phyloP scores from a whole-genome alignment of 2,329 filamentous ascomycete species.

The Hypomyces rosellus region DNA sequence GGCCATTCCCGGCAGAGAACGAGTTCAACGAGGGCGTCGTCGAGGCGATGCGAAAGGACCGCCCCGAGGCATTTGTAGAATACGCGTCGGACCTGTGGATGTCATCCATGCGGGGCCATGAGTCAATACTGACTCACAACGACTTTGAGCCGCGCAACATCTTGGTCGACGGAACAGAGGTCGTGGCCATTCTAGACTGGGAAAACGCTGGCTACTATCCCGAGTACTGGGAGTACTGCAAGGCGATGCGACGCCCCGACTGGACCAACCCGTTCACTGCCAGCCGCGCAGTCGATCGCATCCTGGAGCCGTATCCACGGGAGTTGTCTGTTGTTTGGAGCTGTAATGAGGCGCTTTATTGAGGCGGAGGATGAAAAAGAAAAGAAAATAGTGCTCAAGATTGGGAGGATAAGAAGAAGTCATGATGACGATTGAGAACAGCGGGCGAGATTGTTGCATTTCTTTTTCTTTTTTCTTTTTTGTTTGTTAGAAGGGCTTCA shows the following conservation, averaged over 20 bases:
- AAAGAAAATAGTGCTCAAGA: background rate
- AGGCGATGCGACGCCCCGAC: conserved; percentile 3
- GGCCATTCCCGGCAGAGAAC: conserved; percentile 14
- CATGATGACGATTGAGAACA: too few species aligned
- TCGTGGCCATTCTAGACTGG: conserved; percentile 38
- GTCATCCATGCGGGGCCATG: conserved; percentile 14
- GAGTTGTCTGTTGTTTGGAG: conserved; percentile 10
- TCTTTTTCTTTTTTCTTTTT: too few species aligned
- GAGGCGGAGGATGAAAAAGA: background rate
- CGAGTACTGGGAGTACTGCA: conserved; percentile 19
- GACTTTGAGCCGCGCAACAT: conserved; percentile 38
- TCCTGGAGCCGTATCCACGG: conserved; percentile 6
- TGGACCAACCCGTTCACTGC: conserved; percentile 8
- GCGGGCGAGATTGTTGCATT: too few species aligned
- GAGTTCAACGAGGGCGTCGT: conserved; percentile 17
- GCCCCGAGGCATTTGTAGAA: conserved; percentile 3
- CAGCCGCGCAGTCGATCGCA: conserved; percentile 7
- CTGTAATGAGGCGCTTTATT: conserved; percentile 6
- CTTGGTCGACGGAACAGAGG: conserved; percentile 24
- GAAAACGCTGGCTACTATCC: conserved; percentile 35
- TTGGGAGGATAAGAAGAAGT: background rate
- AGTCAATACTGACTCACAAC: conserved; percentile 37
- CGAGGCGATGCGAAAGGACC: conserved; percentile 12
- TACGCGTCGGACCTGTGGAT: conserved; percentile 13
- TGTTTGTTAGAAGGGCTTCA: too few species aligned